Conservation (phyloP, 1,139 yeast genomes). For the Zygosaccharomyces pseudobailii region DNA sequence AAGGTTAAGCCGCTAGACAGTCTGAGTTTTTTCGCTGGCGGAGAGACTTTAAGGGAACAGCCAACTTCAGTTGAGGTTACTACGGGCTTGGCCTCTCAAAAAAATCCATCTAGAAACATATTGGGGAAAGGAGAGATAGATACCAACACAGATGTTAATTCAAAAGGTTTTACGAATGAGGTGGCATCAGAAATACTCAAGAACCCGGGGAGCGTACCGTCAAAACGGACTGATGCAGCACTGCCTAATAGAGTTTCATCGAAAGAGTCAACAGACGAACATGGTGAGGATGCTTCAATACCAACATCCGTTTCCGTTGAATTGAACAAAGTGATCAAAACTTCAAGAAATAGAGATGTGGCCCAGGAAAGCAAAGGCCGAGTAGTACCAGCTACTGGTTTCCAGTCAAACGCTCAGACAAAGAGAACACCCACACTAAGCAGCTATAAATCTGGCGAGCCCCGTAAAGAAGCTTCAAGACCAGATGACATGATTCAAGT, state of each 20-base stretch:
- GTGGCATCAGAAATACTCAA: neutral
- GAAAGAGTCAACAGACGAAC: too few species aligned
- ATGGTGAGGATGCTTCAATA: too few species aligned
- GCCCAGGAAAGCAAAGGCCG: too few species aligned
- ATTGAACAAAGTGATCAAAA: too few species aligned
- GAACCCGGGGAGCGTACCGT: too few species aligned
- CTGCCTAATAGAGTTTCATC: too few species aligned
- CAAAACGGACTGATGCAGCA: too few species aligned
- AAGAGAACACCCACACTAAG: conserved; percentile 4
- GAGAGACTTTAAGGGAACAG: conserved; percentile 14
- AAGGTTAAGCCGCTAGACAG: conserved; percentile 34
- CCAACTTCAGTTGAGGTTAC: neutral
- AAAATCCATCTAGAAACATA: neutral
- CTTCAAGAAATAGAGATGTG: too few species aligned
- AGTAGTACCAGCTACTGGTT: too few species aligned
- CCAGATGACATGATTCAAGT: conserved; percentile 24
- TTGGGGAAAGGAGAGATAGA: neutral
- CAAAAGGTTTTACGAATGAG: neutral
- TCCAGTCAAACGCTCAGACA: neutral
- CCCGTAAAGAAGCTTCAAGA: conserved; percentile 8
- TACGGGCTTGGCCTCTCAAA: neutral
- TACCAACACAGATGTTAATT: neutral
- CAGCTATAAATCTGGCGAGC: neutral
- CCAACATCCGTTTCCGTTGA: too few species aligned
- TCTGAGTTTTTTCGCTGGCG: conserved; percentile 38